Evolutionary conservation across 2,329 filamentous ascomycete species (phyloP).

Genomic region (Neocatenulostroma microsporum): DNA sequence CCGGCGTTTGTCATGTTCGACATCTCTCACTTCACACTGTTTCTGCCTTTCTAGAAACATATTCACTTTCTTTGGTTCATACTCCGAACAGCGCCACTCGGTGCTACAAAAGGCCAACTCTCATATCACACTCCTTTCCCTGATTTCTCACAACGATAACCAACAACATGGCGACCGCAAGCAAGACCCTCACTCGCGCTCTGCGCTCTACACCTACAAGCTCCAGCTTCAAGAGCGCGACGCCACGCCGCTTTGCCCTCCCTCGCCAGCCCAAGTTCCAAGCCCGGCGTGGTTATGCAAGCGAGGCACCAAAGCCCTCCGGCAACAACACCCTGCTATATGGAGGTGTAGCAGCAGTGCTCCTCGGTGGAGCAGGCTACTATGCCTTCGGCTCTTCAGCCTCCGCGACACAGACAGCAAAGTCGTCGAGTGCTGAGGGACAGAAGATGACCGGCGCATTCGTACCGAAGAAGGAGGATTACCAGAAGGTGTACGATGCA

Average conservation of each 20-base stretch:
- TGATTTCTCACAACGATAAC: not conserved
- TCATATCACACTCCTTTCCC: not conserved
- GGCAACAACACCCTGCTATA: constrained; percentile 45
- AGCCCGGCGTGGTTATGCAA: constrained; percentile 69
- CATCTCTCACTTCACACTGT: not conserved
- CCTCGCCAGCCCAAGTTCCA: constrained; percentile 65
- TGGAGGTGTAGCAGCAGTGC: constrained; percentile 51
- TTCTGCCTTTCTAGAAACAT: constrained; percentile 1
- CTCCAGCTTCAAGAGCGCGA: constrained; percentile 50
- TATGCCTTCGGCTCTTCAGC: constrained; percentile 51
- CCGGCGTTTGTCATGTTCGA: not conserved
- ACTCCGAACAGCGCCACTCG: not conserved
- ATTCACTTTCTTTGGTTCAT: not conserved
- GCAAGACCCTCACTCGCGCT: constrained; percentile 34
- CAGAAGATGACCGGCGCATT: constrained; percentile 42
- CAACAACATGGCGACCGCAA: constrained; percentile 32
- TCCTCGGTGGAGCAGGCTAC: constrained; percentile 58
- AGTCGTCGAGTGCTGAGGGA: constrained; percentile 20
- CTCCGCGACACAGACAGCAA: constrained; percentile 36
- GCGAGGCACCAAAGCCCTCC: constrained; percentile 18
- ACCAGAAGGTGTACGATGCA: constrained; percentile 90
- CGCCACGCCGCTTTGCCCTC: constrained; percentile 49
- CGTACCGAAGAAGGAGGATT: constrained; percentile 73
- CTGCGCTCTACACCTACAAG: constrained; percentile 35
- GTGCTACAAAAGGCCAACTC: not conserved